These are phyloP conservation scores for Bolboschoenus planiculmis DNA, from an alignment of 176 grass and related monocot genomes.

Conservation along the genomic window DNA sequence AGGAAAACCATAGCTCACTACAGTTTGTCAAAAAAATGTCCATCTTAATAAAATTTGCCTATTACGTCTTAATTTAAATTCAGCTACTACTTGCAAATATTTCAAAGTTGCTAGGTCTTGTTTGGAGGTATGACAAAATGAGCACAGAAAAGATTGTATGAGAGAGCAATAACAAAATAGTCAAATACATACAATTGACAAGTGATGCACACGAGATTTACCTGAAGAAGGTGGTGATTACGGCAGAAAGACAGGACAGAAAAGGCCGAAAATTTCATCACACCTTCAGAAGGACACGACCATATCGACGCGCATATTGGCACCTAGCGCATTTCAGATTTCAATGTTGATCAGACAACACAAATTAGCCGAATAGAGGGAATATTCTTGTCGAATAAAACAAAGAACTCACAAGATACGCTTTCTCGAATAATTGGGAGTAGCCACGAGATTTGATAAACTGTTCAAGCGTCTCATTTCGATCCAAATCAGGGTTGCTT, in stretches of 20 bases:
- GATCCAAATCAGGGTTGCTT: slow-evolving; percentile 56
- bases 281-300: slow-evolving; percentile 74
- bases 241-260: slow-evolving; percentile 80
- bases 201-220: not conserved
- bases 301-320: slow-evolving; percentile 79
- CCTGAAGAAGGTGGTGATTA: slow-evolving; percentile 85
- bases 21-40: not conserved
- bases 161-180: not conserved
- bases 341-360: slow-evolving; percentile 7
- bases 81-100: not conserved
- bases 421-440: slow-evolving; percentile 65
- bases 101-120: not conserved
- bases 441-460: slow-evolving; percentile 70
- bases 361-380: not conserved
- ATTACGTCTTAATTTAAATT: not conserved
- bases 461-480: slow-evolving; percentile 59
- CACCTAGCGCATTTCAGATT: slow-evolving; percentile 35
- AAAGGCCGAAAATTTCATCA: slow-evolving; percentile 72
- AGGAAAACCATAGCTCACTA: not conserved
- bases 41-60: not conserved
- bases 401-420: slow-evolving; percentile 54
- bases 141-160: not conserved
- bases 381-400: not conserved
- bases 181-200: not conserved
- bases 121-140: not conserved